These are phyloP conservation scores for Nakazawaea pomicola DNA, from an alignment of 805 yeast species.

Conservation along the genomic window DNA sequence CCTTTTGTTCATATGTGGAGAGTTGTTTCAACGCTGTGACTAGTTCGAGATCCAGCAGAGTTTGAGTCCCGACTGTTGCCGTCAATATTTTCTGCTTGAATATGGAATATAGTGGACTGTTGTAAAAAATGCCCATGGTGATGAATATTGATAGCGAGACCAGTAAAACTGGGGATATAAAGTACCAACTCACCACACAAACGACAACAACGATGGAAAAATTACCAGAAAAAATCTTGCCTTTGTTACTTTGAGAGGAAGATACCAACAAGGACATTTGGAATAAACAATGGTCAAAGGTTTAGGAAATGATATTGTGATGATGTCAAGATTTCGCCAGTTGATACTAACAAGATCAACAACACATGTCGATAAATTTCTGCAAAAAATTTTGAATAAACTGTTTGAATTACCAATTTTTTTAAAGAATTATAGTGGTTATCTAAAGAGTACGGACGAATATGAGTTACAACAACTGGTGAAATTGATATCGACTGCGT, in stretches of 20 bases:
- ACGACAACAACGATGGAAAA: conserved; percentile 28
- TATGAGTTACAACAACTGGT: neutral
- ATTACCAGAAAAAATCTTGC: conserved; percentile 17
- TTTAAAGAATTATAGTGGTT: neutral
- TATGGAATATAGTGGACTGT: conserved; percentile 18
- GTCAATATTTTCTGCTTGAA: conserved; percentile 9
- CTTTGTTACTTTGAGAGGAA: neutral
- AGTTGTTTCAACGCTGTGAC: conserved; percentile 6
- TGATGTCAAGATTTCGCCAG: conserved; percentile 1
- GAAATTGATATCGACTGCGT: conserved; percentile 45
- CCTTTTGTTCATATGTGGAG: conserved; percentile 15
- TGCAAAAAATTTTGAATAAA: conserved; percentile 1
- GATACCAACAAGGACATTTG: neutral
- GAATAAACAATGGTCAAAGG: conserved; percentile 12
- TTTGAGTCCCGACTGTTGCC: conserved; percentile 12
- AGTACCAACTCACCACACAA: conserved; percentile 18
- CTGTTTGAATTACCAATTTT: conserved; percentile 3
- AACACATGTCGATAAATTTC: conserved; percentile 1
- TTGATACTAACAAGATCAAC: conserved; percentile 1
- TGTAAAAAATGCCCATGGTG: conserved; percentile 24
- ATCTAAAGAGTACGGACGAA: no score
- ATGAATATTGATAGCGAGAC: conserved; percentile 20
- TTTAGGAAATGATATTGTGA: conserved; percentile 5
- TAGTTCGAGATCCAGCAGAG: conserved; percentile 5
- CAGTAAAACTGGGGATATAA: neutral